phyloP scores from a whole-genome alignment of 2,329 filamentous ascomycete genomes.

The Aspergillus pseudotamarii region DNA sequence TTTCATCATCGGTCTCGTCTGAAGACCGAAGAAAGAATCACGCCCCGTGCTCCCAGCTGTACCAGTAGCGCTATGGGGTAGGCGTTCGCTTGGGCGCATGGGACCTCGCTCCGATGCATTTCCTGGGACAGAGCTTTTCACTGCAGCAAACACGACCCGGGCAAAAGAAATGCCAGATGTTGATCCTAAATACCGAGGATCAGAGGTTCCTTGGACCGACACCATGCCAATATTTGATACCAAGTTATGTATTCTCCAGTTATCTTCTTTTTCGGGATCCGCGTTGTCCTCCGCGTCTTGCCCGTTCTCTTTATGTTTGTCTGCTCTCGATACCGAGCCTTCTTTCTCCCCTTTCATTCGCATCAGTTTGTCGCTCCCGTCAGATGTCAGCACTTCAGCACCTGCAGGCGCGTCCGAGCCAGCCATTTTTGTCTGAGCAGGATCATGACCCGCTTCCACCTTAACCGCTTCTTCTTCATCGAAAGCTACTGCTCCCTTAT shows the following conservation, averaged over 20 bases:
- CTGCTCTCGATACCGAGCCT: conserved; percentile 14
- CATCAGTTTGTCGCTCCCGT: conserved; percentile 16
- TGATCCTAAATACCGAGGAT: conserved; percentile 79
- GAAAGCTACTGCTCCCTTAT: conserved; percentile 70
- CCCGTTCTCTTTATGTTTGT: conserved; percentile 22
- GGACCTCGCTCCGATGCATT: conserved; percentile 65
- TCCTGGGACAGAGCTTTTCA: conserved; percentile 71
- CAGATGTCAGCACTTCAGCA: conserved; percentile 19
- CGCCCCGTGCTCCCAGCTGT: conserved; percentile 78
- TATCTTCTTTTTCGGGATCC: conserved; percentile 57
- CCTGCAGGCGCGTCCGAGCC: conserved; percentile 19
- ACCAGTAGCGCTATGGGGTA: conserved; percentile 51
- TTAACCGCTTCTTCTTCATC: conserved; percentile 52
- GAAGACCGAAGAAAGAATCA: conserved; percentile 95
- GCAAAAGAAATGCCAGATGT: conserved; percentile 93
- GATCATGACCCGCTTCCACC: conserved; percentile 32
- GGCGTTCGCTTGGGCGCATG: conserved; percentile 60
- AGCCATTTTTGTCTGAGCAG: conserved; percentile 19
- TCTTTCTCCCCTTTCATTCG: conserved; percentile 29
- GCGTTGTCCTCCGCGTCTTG: conserved; percentile 32
- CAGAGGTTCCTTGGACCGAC: conserved; percentile 75
- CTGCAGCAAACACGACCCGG: conserved; percentile 88
- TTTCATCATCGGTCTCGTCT: conserved; percentile 84
- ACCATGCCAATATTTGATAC: conserved; percentile 74
- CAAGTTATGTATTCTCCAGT: conserved; percentile 65